Base-by-base conservation (phyloP, 495 filamentous ascomycete genomes). In the Lasiosphaeria ovina region DNA sequence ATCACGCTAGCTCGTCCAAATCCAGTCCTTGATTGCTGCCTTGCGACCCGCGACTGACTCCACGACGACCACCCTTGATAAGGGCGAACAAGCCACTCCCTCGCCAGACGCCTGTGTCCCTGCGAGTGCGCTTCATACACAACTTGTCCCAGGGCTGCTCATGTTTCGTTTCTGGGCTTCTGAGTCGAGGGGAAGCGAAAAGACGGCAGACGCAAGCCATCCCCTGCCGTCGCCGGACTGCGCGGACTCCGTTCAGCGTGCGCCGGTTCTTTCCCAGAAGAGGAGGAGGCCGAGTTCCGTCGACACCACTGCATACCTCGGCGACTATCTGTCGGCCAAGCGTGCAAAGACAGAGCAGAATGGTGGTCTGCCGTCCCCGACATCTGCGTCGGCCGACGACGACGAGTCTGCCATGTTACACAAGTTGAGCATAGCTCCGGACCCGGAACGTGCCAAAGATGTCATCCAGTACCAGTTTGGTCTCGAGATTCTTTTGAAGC, bases 401-500 rank as follows among this genome's bases (percentile, higher is more conserved):
- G 62, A 66, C 44, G 62, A 63, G 54, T 62, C 61, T 35, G 52
- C 51, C 51, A 49, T 61, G 64, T 47, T 62, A 61, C 66, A 51
- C 59, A 66, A 54, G 61, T 54, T 58, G 48, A 55, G 54, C 56
- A 51, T 45, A 52, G 58, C 58, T 14, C 50, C 51, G 34, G 64
- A 63, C 51, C 62, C 75, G 58, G 73, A 78, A 47, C 72, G 69
- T 48, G 77, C 91, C 56, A 87, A 84, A 64, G 86, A 94, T 45
- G 85, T 81, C 8, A 87, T 97, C 65, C 87, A 92, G 65, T 83
- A 88, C 45, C 90, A 97, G 73, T 86, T 98, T 72, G 88, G 89
- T 65, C 84, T 95, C 60, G 92, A 98, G 75, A 93, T 98, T 47
- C 77, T 97, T 57, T 75, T 96, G 65, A 98, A 97, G 78, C 94